phyloP scores from a whole-genome alignment of 75 land plant genomes.

The Pseudotsuga menziesii region DNA sequence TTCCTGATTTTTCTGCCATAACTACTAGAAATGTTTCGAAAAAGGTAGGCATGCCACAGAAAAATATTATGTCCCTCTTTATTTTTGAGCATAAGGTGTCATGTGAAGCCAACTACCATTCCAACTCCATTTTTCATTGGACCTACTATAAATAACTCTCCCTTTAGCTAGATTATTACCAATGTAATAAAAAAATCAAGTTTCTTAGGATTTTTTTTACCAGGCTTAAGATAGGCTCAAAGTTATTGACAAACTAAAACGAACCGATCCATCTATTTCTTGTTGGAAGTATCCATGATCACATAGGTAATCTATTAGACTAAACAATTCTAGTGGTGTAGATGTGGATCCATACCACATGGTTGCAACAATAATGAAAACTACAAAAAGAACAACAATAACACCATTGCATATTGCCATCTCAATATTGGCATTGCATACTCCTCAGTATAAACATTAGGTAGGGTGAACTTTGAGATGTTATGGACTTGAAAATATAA shows the following conservation, averaged over 20 bases:
- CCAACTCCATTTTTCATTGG: constrained; percentile 34
- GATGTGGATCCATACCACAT: constrained; percentile 18
- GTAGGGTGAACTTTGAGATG: constrained; percentile 1
- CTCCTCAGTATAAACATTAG: neutral
- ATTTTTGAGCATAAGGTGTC: constrained; percentile 19
- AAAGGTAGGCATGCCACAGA: neutral
- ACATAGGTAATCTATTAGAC: neutral
- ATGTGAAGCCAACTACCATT: constrained; percentile 23
- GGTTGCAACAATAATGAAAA: constrained; percentile 18
- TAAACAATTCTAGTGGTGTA: constrained; percentile 17
- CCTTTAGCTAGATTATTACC: constrained; percentile 22
- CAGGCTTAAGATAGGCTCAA: constrained; percentile 11
- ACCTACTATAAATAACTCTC: constrained; percentile 21
- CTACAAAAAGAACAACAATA: constrained; percentile 15
- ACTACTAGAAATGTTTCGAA: too few relatives aligned
- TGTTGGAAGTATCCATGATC: constrained; percentile 19
- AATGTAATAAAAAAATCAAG: constrained; percentile 25
- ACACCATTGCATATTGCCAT: constrained; percentile 2
- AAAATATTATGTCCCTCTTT: constrained; percentile 19
- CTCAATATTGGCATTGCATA: neutral
- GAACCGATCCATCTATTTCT: constrained; percentile 14
- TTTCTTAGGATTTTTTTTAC: constrained; percentile 26
- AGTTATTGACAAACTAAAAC: neutral
- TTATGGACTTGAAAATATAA: neutral
- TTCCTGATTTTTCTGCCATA: neutral